Percentiles rank a stretch among this genome's conserved stretches.
Evolutionary conservation across 495 filamentous ascomycete species (phyloP).

Genomic region (Hyaloscypha hepaticicola): DNA sequence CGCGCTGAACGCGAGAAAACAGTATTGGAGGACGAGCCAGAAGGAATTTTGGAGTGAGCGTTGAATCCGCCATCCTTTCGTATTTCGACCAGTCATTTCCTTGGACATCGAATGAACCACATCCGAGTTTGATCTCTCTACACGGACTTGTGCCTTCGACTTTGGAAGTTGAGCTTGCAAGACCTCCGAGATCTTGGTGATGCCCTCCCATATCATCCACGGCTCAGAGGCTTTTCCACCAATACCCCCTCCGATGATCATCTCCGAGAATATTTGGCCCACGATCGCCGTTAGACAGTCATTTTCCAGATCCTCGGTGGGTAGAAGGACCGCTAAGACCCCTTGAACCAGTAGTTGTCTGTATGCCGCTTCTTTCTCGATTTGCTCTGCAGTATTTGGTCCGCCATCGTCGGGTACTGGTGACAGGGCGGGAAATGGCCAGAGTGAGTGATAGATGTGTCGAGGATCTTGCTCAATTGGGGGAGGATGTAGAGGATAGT

Average conservation of each 20-base stretch:
- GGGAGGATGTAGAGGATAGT: conserved; percentile 50
- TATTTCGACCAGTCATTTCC: conserved; percentile 26
- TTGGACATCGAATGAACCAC: conserved; percentile 42
- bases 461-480: conserved; percentile 58
- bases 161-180: conserved; percentile 33
- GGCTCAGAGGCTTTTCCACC: conserved; percentile 77
- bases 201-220: conserved; percentile 79
- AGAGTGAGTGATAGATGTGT: conserved; percentile 78
- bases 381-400: conserved; percentile 56
- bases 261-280: conserved; percentile 79
- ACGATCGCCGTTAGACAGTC: conserved; percentile 77
- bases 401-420: conserved; percentile 60
- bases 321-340: conserved; percentile 76
- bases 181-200: conserved; percentile 60
- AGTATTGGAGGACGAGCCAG: conserved; percentile 69
- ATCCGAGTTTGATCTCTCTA: conserved; percentile 30
- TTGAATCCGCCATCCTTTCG: conserved; percentile 17
- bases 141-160: conserved; percentile 30
- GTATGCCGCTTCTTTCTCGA: conserved; percentile 75
- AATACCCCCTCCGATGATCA: conserved; percentile 77
- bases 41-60: conserved; percentile 40
- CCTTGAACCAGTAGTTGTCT: conserved; percentile 78
- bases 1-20: conserved; percentile 62
- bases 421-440: conserved; percentile 74
- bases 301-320: conserved; percentile 90